Evolutionary conservation across 331 rosid species (phyloP).

Genomic region (Spiraea crenata): DNA sequence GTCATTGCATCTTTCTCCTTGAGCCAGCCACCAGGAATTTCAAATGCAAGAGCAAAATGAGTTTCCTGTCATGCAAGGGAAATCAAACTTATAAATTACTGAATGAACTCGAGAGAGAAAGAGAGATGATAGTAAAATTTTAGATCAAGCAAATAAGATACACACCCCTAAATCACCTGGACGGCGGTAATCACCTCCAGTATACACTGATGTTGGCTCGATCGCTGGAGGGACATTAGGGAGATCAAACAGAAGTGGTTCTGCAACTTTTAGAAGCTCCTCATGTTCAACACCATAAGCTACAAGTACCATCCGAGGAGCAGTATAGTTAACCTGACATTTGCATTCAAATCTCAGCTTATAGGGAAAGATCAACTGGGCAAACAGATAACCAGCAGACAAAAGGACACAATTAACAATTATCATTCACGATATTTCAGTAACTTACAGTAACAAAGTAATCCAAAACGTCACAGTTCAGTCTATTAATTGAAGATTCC

Average conservation of each 20-base stretch:
- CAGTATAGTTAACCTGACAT: conserved; percentile 81
- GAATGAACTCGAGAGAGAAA: conserved; percentile 8
- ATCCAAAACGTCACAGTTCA: conserved; percentile 65
- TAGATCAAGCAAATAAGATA: conserved; percentile 16
- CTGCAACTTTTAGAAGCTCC: conserved; percentile 72
- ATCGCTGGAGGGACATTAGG: conserved; percentile 53
- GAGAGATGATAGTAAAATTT: conserved; percentile 20
- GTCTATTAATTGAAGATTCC: conserved; percentile 57
- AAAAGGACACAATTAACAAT: not conserved
- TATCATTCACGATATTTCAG: not conserved
- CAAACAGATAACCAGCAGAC: conserved; percentile 1
- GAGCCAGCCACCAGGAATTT: conserved; percentile 96
- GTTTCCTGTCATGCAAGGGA: conserved; percentile 62
- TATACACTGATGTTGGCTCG: conserved; percentile 74
- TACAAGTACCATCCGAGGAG: conserved; percentile 78
- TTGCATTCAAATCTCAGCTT: conserved; percentile 20
- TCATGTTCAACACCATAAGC: conserved; percentile 96
- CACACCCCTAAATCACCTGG: conserved; percentile 83
- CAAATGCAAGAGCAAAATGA: conserved; percentile 94
- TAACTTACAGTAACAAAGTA: conserved; percentile 86
- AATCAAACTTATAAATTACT: conserved; percentile 10
- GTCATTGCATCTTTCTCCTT: conserved; percentile 82
- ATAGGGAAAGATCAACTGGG: conserved; percentile 9
- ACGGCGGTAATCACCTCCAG: conserved; percentile 90
- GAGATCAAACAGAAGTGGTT: conserved; percentile 85